Base-by-base conservation (phyloP, 352 stramenopile species). In the Saprolegnia parasitica region DNA sequence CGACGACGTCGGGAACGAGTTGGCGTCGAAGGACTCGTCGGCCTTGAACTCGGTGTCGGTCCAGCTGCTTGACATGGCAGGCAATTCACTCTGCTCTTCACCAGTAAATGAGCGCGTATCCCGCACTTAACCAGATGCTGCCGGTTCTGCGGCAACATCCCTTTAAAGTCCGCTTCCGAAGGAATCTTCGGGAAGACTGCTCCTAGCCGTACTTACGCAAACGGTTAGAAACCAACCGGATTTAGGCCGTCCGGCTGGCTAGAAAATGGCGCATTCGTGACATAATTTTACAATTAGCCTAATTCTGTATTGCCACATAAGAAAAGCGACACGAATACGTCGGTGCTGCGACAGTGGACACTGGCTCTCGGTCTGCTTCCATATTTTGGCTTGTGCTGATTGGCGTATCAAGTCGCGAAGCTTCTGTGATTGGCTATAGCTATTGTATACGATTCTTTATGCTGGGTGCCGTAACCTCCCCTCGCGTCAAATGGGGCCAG, bases 21-120 rank as follows among this genome's bases (percentile, higher is more conserved):
- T 46, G 16, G 46, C 20, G 21, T 70, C 63, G 50, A 47, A 70
- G 20, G 63, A 55, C 46, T 70, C 63, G 8, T 60, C 49, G 37
- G 21, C 8, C 63, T 70, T 70, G 63, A 70, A 70, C 46, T 70
- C 63, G 10, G 63, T 62, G 54, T 70, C 63, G 63, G 62, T 70
- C 63, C 63, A 70, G 54, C 35, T 66, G 58, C 58, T 42, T 16
- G 58, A 66, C 58, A 66, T 66, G 58, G 52, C n/a, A 24, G 24
- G 35, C 24, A 60, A 60, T 60, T 26, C 11, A 42, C 52, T 60
- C 52, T 60, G 52, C 52, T 40, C 52, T 40, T 60, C 52, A 60
- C 52, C 52, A 60, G 24, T 60, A 60, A 60, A 60, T 42, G 13
- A 26, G 42, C 42, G 42, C 42, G 42, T 49, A 49, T 49, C 42